Evolutionary conservation across 139 green algal species (phyloP).

Genomic region (Chlamydomonas sphaeroides): DNA sequence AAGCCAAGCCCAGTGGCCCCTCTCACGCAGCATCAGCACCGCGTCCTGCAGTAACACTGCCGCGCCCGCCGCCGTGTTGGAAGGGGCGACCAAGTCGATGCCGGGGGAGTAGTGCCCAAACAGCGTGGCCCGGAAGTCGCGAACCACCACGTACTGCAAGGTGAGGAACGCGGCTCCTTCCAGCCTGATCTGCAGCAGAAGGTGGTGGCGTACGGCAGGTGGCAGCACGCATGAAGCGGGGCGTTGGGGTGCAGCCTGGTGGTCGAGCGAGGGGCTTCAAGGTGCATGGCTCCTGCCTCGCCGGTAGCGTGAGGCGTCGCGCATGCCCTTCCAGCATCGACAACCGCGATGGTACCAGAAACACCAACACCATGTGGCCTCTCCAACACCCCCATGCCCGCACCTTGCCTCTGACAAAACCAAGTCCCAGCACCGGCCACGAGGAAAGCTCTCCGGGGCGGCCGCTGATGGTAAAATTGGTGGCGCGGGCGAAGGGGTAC

Average conservation of each 20-base stretch:
- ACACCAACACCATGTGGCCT: too few relatives aligned
- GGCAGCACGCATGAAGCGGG: neutral
- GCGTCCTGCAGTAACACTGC: conserved; percentile 14
- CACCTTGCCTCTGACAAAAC: conserved; percentile 14
- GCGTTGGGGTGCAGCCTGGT: too few relatives aligned
- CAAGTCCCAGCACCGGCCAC: neutral
- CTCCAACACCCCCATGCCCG: too few relatives aligned
- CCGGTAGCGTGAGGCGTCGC: too few relatives aligned
- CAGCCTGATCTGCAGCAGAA: neutral
- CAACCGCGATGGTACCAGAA: too few relatives aligned
- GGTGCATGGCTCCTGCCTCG: neutral
- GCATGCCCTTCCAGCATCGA: too few relatives aligned
- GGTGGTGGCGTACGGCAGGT: too few relatives aligned
- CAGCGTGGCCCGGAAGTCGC: conserved; percentile 15
- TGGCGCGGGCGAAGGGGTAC: neutral
- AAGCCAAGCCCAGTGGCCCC: neutral
- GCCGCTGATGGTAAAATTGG: conserved; percentile 5
- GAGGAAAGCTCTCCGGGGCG: too few relatives aligned
- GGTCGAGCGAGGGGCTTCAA: too few relatives aligned
- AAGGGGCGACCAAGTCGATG: conserved; percentile 3
- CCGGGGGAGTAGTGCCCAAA: conserved; percentile 12
- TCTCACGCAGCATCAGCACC: conserved; percentile 27
- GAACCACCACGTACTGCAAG: conserved; percentile 8
- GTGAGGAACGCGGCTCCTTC: neutral
- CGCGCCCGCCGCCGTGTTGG: neutral